Percentiles rank a stretch among this genome's conserved stretches.
These are phyloP conservation scores for Metarhizium humberi DNA, from an alignment of 2,329 filamentous ascomycete species.

Conservation along the genomic window DNA sequence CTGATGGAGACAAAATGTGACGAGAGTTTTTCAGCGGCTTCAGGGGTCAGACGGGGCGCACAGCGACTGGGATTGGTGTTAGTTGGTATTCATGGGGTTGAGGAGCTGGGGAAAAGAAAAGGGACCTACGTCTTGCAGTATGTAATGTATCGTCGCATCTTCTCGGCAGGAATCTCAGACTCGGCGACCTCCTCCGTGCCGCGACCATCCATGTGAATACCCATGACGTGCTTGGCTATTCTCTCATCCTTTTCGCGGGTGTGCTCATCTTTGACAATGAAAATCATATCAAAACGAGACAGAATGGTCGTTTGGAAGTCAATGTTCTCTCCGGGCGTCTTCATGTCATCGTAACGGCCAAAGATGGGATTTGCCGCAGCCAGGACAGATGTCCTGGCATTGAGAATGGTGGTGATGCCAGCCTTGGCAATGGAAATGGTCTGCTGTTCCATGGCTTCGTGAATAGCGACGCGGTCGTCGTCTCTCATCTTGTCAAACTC, in stretches of 20 bases:
- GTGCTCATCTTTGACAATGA: slow-evolving; percentile 95
- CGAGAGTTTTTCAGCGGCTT: slow-evolving; percentile 90
- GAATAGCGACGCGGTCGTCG: slow-evolving; percentile 93
- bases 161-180: slow-evolving; percentile 86
- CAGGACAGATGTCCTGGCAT: slow-evolving; percentile 87
- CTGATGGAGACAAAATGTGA: slow-evolving; percentile 97
- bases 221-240: slow-evolving; percentile 95
- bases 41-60: slow-evolving; percentile 79
- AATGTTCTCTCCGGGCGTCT: slow-evolving; percentile 95
- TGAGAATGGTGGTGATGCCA: slow-evolving; percentile 95
- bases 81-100: slow-evolving; percentile 12
- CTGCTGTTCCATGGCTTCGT: slow-evolving; percentile 99
- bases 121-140: slow-evolving; percentile 86
- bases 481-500: slow-evolving; percentile 99
- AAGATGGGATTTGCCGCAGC: slow-evolving; percentile 97
- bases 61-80: slow-evolving; percentile 55
- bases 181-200: slow-evolving; percentile 74
- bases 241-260: slow-evolving; percentile 80
- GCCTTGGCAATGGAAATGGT: slow-evolving; percentile 99
- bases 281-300: slow-evolving; percentile 99
- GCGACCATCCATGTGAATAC: slow-evolving; percentile 87
- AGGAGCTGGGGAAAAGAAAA: slow-evolving; percentile 36
- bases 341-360: slow-evolving; percentile 95
- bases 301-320: slow-evolving; percentile 98
- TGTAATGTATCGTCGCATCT: slow-evolving; percentile 94